A percentile compares a stretch with the other conserved stretches of the same genome.
Conservation (phyloP, 78 protist species). For the Speleostelium caveatum region DNA sequence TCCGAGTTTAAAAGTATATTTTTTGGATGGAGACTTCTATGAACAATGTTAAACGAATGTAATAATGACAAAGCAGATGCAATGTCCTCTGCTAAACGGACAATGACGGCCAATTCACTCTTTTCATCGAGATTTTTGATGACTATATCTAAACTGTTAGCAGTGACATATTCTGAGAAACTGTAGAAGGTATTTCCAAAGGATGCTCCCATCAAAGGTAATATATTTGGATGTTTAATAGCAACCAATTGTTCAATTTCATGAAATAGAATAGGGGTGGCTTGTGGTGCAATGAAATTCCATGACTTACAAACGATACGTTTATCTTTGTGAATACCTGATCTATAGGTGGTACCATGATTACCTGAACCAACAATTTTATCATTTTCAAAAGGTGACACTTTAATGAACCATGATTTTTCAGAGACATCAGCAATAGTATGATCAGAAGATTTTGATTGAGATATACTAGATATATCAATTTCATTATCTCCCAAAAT, state of each 20-base stretch:
- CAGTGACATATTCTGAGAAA: slow-evolving; percentile 63
- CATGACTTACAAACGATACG: slow-evolving; percentile 54
- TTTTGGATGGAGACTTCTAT: slow-evolving; percentile 69
- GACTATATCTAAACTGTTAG: slow-evolving; percentile 42
- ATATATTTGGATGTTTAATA: slow-evolving; percentile 66
- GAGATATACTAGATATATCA: not conserved
- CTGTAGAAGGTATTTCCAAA: slow-evolving; percentile 23
- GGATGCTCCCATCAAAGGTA: slow-evolving; percentile 64
- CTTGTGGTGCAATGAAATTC: slow-evolving; percentile 69
- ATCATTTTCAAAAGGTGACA: not conserved
- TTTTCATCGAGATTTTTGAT: slow-evolving; percentile 58
- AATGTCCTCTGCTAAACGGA: slow-evolving; percentile 66
- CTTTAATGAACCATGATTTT: slow-evolving; percentile 62
- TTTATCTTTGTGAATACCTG: slow-evolving; percentile 60
- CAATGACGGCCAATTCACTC: slow-evolving; percentile 31
- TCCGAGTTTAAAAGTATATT: slow-evolving; percentile 59
- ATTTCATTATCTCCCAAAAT: slow-evolving; percentile 53
- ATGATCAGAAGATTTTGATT: not conserved
- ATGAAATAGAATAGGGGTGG: slow-evolving; percentile 51
- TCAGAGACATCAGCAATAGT: not conserved
- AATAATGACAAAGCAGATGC: slow-evolving; percentile 55
- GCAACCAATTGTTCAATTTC: slow-evolving; percentile 69
- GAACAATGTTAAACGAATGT: slow-evolving; percentile 69
- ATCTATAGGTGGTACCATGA: slow-evolving; percentile 45
- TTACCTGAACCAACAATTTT: slow-evolving; percentile 49